These are phyloP conservation scores for Cicer arietinum DNA, from an alignment of 306 rosid species.

Conservation along the genomic window DNA sequence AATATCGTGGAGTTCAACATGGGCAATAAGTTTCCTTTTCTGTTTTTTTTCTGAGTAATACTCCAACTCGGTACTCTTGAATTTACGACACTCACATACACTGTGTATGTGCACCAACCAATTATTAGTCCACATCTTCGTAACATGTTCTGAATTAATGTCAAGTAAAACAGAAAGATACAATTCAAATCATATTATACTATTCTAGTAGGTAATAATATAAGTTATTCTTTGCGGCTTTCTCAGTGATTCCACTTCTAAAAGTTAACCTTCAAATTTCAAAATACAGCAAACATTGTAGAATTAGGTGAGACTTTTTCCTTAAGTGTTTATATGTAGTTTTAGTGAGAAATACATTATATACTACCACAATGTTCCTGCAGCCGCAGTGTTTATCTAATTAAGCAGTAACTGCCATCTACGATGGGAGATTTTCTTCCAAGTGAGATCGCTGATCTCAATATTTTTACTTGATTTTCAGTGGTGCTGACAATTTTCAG, in stretches of 20 bases:
- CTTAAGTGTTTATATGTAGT: neutral
- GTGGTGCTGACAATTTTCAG: conserved; percentile 84
- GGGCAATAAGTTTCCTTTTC: neutral
- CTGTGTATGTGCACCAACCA: too few species aligned
- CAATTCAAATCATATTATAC: neutral
- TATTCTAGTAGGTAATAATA: neutral
- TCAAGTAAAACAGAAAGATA: conserved; percentile 6
- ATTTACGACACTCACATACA: too few species aligned
- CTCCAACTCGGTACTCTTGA: too few species aligned
- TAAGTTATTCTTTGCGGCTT: neutral
- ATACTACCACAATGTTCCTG: neutral
- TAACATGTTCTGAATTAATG: conserved; percentile 1
- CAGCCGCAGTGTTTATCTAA: neutral
- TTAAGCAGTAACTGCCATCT: neutral
- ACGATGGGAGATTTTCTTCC: neutral
- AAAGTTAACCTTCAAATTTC: conserved; percentile 13
- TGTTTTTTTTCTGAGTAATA: too few species aligned
- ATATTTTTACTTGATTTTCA: conserved; percentile 44
- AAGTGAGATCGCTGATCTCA: conserved; percentile 35
- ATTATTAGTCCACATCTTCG: conserved; percentile 2
- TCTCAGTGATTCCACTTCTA: neutral
- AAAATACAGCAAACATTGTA: conserved; percentile 1
- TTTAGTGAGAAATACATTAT: neutral
- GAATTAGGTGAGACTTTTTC: neutral
- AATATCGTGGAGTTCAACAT: neutral